Evolutionary conservation across 2,329 filamentous ascomycete genomes (phyloP).

Genomic region (Fusarium incarnatum): DNA sequence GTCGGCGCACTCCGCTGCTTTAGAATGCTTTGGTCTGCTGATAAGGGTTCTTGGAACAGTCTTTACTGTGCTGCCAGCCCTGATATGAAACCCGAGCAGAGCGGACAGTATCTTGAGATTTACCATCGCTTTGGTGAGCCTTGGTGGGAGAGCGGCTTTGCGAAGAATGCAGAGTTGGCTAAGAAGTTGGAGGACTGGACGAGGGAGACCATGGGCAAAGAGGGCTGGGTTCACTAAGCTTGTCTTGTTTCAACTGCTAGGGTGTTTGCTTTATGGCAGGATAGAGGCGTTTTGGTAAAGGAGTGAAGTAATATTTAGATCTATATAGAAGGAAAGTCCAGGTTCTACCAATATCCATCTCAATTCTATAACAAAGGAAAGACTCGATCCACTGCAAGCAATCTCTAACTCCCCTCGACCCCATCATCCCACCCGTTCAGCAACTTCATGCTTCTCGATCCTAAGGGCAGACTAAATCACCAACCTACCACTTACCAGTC

Average conservation of each 20-base stretch:
- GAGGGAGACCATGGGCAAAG: constrained; percentile 11
- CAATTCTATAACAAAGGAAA: not conserved
- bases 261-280: no score
- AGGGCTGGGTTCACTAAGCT: constrained; percentile 22
- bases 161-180: constrained; percentile 27
- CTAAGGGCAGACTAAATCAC: rapidly evolving
- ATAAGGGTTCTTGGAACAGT: constrained; percentile 35
- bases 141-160: constrained; percentile 22
- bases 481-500: not conserved
- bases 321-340: not conserved
- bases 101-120: constrained; percentile 31
- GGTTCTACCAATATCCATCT: not conserved
- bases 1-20: not conserved
- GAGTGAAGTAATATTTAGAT: not conserved
- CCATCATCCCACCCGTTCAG: rapidly evolving
- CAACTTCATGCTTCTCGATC: not conserved
- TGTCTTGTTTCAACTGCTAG: no score
- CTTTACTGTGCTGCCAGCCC: constrained; percentile 30
- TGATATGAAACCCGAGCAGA: constrained; percentile 26
- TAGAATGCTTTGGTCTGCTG: constrained; percentile 6
- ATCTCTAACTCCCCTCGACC: no score
- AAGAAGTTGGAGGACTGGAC: constrained; percentile 36
- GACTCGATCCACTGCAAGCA: not conserved
- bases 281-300: not conserved
- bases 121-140: constrained; percentile 18